phyloP scores from a whole-genome alignment of 768 basidiomycete species.

The Boletus tomentosulus region DNA sequence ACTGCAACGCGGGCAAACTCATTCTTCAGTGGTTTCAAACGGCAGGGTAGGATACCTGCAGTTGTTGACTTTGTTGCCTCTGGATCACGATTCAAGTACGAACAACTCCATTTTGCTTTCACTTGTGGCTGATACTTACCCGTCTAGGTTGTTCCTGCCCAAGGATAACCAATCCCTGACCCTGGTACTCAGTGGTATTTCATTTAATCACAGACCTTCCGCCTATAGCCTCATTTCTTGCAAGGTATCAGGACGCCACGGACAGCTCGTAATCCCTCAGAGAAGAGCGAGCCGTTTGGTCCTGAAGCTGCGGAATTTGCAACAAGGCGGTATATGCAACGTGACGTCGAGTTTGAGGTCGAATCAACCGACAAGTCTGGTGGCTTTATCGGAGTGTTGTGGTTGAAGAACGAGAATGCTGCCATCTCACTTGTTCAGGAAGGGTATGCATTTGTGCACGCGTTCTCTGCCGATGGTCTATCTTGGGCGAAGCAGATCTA shows the following conservation, averaged over 20 bases:
- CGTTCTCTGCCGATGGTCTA: conserved; percentile 80
- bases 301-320: conserved; percentile 78
- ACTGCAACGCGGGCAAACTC: conserved; percentile 71
- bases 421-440: conserved; percentile 82
- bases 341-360: conserved; percentile 92
- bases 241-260: conserved; percentile 88
- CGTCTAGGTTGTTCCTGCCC: conserved; percentile 67
- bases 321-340: conserved; percentile 80
- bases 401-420: conserved; percentile 79
- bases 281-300: conserved; percentile 90
- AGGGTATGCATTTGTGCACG: conserved; percentile 84
- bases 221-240: conserved; percentile 6
- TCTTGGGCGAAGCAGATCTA: conserved; percentile 76
- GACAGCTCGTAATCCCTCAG: conserved; percentile 70
- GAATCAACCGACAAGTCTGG: conserved; percentile 91
- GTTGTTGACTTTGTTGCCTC: conserved; percentile 92
- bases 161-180: conserved; percentile 94
- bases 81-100: conserved; percentile 92
- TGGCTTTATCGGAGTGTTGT: conserved; percentile 90
- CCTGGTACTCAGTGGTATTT: conserved; percentile 76
- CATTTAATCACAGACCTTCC: neutral
- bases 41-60: conserved; percentile 76
- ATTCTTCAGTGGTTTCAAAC: conserved; percentile 90
- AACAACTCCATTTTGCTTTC: conserved; percentile 3
- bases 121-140: conserved; percentile 1